Conservation (phyloP, 495 filamentous ascomycete genomes). For the Alectoria sarmentosa region DNA sequence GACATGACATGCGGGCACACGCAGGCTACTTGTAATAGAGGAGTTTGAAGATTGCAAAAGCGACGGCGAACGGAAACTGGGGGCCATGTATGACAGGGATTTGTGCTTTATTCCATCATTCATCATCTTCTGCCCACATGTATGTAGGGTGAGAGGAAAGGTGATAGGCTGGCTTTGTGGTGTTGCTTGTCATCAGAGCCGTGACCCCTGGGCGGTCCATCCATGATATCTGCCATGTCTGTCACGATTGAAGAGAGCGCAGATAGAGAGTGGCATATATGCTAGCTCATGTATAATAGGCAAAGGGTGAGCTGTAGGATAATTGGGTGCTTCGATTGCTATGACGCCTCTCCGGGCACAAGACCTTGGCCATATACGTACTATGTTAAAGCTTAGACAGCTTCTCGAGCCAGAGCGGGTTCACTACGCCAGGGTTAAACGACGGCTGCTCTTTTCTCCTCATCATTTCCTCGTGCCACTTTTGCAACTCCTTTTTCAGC, state of each 20-base stretch:
- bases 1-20: conserved; percentile 10
- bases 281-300: conserved; percentile 11
- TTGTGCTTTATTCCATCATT: conserved; percentile 8
- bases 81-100: conserved; percentile 8
- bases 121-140: conserved; percentile 1
- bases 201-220: background rate
- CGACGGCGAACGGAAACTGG: conserved; percentile 13
- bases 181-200: conserved; percentile 8
- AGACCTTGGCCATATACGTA: background rate
- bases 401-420: conserved; percentile 9
- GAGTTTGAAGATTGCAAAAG: conserved; percentile 13
- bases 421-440: background rate
- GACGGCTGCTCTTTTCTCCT: background rate
- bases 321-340: conserved; percentile 6
- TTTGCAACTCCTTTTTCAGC: conserved; percentile 9
- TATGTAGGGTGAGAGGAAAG: conserved; percentile 9
- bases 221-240: conserved; percentile 1
- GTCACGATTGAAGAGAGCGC: background rate
- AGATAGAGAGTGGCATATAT: background rate
- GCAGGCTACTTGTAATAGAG: conserved; percentile 5
- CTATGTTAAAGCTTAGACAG: conserved; percentile 9
- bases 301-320: conserved; percentile 8
- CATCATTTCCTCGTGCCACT: conserved; percentile 5
- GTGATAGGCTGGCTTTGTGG: conserved; percentile 11
- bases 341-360: background rate